These are phyloP conservation scores for Plenodomus lindquistii DNA, from an alignment of 2,329 filamentous ascomycete species.

Conservation along the genomic window DNA sequence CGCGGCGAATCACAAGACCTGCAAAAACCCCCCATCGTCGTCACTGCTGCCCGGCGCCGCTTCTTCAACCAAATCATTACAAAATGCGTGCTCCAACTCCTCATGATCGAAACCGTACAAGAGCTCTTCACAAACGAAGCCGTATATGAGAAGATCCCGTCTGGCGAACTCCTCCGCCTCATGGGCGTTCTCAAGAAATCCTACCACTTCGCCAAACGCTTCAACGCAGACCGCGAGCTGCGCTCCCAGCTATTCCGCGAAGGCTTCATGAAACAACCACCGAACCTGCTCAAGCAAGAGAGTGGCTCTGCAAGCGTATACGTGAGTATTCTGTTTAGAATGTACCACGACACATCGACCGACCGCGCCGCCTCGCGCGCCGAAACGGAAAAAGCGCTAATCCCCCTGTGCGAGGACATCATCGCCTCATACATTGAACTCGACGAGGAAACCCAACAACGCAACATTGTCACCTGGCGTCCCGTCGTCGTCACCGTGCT, in stretches of 20 bases:
- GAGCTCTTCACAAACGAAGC: constrained; percentile 97
- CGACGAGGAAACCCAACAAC: constrained; percentile 94
- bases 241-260: constrained; percentile 94
- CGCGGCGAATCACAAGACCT: constrained; percentile 67
- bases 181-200: constrained; percentile 96
- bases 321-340: constrained; percentile 91
- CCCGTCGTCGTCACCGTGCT: constrained; percentile 96
- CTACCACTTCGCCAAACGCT: constrained; percentile 94
- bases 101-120: constrained; percentile 99
- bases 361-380: constrained; percentile 78
- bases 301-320: constrained; percentile 91
- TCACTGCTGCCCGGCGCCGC: constrained; percentile 87
- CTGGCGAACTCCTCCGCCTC: constrained; percentile 81
- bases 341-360: constrained; percentile 89
- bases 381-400: constrained; percentile 87
- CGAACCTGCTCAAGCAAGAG: constrained; percentile 97
- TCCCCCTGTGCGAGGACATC: constrained; percentile 94
- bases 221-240: constrained; percentile 97
- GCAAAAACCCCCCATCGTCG: constrained; percentile 86
- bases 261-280: constrained; percentile 99
- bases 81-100: constrained; percentile 91
- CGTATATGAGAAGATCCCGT: constrained; percentile 92
- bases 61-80: constrained; percentile 99
- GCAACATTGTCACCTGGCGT: constrained; percentile 96
- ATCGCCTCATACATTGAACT: constrained; percentile 81